Evolutionary conservation across 2,329 filamentous ascomycete species (phyloP).

Genomic region (Moelleriella libera): DNA sequence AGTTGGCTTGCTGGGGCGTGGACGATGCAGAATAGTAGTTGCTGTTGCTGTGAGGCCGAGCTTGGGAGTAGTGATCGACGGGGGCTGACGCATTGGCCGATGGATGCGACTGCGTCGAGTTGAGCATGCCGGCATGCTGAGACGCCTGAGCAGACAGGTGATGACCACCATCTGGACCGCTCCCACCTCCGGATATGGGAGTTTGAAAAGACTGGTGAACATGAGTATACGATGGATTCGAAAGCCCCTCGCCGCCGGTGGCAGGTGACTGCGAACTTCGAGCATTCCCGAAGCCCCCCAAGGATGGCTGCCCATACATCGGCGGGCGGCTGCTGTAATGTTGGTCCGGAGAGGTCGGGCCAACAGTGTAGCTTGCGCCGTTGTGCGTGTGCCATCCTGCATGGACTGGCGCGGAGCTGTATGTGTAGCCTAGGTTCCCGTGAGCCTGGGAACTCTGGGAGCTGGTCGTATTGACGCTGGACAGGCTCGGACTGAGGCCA

Average conservation of each 20-base stretch:
- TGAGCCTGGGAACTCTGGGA: conserved; percentile 43
- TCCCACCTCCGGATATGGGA: conserved; percentile 34
- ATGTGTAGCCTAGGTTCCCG: conserved; percentile 30
- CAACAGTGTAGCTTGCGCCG: conserved; percentile 34
- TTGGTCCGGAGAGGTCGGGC: conserved; percentile 22
- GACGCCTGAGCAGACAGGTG: conserved; percentile 14
- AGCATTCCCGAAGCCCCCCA: conserved; percentile 20
- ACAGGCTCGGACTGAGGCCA: conserved; percentile 46
- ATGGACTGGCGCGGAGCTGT: conserved; percentile 32
- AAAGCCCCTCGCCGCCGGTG: conserved; percentile 44
- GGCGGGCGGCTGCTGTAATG: conserved; percentile 12
- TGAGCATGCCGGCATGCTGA: conserved; percentile 12
- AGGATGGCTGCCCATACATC: conserved; percentile 34
- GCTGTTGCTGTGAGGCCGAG: conserved; percentile 40
- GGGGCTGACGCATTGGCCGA: conserved; percentile 38
- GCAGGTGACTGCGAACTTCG: conserved; percentile 30
- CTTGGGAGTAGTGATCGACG: conserved; percentile 39
- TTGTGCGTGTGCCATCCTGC: conserved; percentile 46
- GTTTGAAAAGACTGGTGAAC: conserved; percentile 52
- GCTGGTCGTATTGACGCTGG: conserved; percentile 45
- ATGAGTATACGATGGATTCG: conserved; percentile 53
- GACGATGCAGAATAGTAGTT: conserved; percentile 45
- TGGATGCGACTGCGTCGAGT: conserved; percentile 28
- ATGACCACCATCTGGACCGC: conserved; percentile 16
- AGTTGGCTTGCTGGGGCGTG: conserved; percentile 30